A percentile compares a stretch with the other conserved stretches of the same genome.
Conservation (phyloP, 208 protist genomes). For the Naegleria gruberi region DNA sequence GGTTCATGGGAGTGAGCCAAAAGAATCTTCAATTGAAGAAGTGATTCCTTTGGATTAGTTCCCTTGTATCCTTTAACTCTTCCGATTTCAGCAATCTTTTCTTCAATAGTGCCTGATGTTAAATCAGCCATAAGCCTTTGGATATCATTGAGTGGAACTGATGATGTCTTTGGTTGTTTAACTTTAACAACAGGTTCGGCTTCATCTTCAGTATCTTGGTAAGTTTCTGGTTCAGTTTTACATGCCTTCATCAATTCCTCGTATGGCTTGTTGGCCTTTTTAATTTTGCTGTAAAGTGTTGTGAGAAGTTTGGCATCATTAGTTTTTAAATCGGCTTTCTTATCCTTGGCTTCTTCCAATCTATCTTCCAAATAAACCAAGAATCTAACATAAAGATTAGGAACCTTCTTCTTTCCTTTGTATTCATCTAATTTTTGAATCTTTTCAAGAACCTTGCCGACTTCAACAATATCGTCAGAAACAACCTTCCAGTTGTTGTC, state of each 20-base stretch:
- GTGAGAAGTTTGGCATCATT: not conserved
- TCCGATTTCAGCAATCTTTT: not conserved
- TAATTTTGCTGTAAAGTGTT: not conserved
- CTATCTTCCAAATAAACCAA: not conserved
- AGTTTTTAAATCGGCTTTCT: not conserved
- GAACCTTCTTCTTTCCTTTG: not conserved
- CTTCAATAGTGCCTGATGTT: not conserved
- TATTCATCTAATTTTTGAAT: not conserved
- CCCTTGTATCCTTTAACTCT: not conserved
- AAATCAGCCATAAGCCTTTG: not conserved
- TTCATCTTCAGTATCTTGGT: not conserved
- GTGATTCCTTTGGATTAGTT: not conserved
- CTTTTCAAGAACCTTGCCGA: conserved; percentile 8
- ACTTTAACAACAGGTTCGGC: not conserved
- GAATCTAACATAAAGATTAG: not conserved
- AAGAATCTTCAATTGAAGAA: conserved; percentile 6
- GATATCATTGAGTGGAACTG: not conserved
- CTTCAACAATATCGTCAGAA: not conserved
- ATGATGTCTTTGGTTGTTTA: not conserved
- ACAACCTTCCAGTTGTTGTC: not conserved
- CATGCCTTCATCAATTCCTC: not conserved
- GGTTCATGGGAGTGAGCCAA: not conserved
- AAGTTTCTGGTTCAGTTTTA: not conserved
- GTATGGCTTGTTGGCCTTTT: not conserved
- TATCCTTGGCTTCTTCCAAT: not conserved